Conservation (phyloP, 345 rosid species). For the Camelina neglecta region DNA sequence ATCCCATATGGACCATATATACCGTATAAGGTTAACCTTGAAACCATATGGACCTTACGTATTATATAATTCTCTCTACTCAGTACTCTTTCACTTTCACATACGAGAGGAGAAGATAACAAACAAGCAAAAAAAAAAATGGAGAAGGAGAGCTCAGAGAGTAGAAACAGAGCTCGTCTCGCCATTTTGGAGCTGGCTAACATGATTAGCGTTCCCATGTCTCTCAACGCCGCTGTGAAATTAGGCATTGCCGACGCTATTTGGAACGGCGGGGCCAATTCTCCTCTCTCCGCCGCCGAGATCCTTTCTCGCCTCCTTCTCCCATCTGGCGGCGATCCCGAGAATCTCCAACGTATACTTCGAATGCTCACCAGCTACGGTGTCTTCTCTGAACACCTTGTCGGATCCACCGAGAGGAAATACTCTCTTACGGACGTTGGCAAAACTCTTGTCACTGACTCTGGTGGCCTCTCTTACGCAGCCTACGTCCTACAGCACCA, state of each 20-base stretch:
- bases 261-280: slow-evolving; percentile 79
- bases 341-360: slow-evolving; percentile 83
- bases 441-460: slow-evolving; percentile 74
- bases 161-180: slow-evolving; percentile 62
- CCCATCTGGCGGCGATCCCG: slow-evolving; percentile 58
- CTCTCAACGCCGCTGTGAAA: slow-evolving; percentile 72
- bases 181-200: slow-evolving; percentile 80
- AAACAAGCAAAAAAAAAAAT: slow-evolving; percentile 22
- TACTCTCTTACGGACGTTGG: slow-evolving; percentile 82
- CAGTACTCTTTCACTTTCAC: not conserved
- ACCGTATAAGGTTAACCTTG: too few species aligned
- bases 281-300: slow-evolving; percentile 76
- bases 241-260: slow-evolving; percentile 81
- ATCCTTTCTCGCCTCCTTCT: slow-evolving; percentile 60
- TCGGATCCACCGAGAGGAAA: slow-evolving; percentile 45
- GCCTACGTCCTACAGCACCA: slow-evolving; percentile 92
- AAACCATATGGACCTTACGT: too few species aligned
- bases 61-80: too few species aligned
- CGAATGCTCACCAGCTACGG: slow-evolving; percentile 83
- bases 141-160: slow-evolving; percentile 59
- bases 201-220: slow-evolving; percentile 96
- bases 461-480: slow-evolving; percentile 72
- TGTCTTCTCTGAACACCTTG: slow-evolving; percentile 71
- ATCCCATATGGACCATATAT: too few species aligned
- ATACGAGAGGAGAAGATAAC: not conserved